Base-by-base conservation (phyloP, 2,329 filamentous ascomycete species). In the Sarocladiaceae sp. region DNA sequence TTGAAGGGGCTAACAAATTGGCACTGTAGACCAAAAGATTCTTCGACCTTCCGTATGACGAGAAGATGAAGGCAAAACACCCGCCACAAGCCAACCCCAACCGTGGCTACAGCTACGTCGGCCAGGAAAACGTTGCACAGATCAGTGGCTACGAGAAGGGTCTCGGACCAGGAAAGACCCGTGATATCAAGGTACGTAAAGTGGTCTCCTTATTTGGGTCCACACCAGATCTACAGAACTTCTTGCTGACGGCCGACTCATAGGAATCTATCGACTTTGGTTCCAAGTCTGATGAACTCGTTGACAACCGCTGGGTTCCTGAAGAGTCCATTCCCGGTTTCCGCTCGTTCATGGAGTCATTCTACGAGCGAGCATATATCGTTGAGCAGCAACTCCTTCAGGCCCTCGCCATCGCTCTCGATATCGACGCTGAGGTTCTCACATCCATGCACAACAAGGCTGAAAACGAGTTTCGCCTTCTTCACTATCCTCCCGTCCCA, bases 81-180 rank as follows among this genome's bases (percentile, higher is more conserved):
- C 60, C 67, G 48, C 55, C 64, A 36, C 58, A 67, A 40, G 56
- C 64, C 8, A 68, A 64, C 61, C 64, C 66, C 51, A 66, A 71
- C 54, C 63, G 68, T 2, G 68, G 68, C 1, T 70, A 68, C 54
- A 68, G 65, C 35, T 64, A 62, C 48, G 60, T 64, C 37, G 68
- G 62, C 47, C 64, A 62, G 40, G 68, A 69, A 56, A 69, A 68
- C 50, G 58, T 69, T 2, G 62, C 63, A 20, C 68, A 64, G 36
- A 61, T 67, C 17, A 62, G 65, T 1, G 67, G 63, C 12, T 66
- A 64, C 47, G 57, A 64, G 26, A 63, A 64, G 23, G 62, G 59
- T 15, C 78, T 22, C 81, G 65, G 85, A 76, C 54, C 11, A 61
- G n/a, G 8, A 6, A 17, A 6, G 10, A 37, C 18, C 10, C 35